phyloP scores from a whole-genome alignment of 495 filamentous ascomycete genomes.

The Hyaloscypha hepaticicola region DNA sequence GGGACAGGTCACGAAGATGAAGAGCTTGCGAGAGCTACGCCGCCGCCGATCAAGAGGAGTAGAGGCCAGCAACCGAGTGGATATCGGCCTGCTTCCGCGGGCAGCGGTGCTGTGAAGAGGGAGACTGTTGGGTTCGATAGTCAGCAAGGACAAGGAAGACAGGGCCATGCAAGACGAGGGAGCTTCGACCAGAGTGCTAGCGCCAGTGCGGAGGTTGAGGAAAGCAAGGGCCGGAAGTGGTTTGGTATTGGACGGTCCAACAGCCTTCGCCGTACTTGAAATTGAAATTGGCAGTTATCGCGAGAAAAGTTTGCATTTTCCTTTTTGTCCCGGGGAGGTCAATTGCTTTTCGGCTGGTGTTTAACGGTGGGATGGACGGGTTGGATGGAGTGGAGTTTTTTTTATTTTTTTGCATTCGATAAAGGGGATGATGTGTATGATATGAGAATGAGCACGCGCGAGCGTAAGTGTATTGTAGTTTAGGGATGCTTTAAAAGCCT shows the following conservation, averaged over 20 bases:
- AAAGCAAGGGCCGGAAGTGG: constrained; percentile 19
- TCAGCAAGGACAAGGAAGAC: background rate
- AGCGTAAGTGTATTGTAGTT: background rate
- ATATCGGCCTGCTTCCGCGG: constrained; percentile 24
- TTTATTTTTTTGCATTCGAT: background rate
- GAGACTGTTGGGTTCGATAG: background rate
- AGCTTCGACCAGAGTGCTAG: constrained; percentile 7
- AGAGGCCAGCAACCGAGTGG: background rate
- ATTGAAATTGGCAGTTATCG: background rate
- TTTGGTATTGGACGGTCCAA: constrained; percentile 14
- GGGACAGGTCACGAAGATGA: constrained; percentile 5
- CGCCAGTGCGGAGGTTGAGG: background rate
- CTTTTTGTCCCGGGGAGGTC: background rate
- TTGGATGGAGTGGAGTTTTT: background rate
- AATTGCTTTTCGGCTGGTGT: background rate
- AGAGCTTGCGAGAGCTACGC: constrained; percentile 24
- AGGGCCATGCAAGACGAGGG: constrained; percentile 1
- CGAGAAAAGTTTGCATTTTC: background rate
- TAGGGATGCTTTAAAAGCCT: background rate
- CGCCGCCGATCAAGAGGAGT: constrained; percentile 28
- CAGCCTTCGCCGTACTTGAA: background rate
- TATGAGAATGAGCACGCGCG: background rate
- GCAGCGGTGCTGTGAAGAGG: constrained; percentile 5
- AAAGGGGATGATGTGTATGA: background rate
- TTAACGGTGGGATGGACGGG: background rate